Evolutionary conservation across 345 rosid species (phyloP), one percentile per base, ranked within the genome.

Genomic region (Pelargonium nanum): DNA sequence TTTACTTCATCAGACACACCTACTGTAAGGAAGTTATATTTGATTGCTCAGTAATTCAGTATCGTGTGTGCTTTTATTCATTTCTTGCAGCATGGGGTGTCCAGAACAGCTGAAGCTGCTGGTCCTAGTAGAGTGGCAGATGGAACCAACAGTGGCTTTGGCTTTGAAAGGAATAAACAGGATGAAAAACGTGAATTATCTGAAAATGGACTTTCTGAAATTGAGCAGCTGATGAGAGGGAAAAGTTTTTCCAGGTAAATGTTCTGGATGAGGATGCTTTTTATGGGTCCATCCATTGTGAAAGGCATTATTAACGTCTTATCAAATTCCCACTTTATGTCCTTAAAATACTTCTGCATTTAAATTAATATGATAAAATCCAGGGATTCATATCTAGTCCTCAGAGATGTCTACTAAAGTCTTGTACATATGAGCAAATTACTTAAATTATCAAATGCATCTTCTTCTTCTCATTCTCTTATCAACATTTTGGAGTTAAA

Each of bases 181-280:
- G 73, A 65, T 55, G 53, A 66, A 54, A 63, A 51, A 58, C 72
- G 54, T 59, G 59, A 53, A 13, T 26, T 51, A 19, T 59, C 65
- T 60, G 75, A 53, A 24, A 59, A 59, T 58, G 74, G 65, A 45
- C 58, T 88, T 69, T 75, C 81, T 65, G 89, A 84, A 68, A 85
- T 91, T 69, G 96, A 86, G 77, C 85, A 72, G 75, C 75, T 88
- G 65, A 58, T 91, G 70, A 76, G 72, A 69, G 83, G 81, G 25
- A 81, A 77, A 74, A 71, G 59, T 19, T 79, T 83, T 72, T 86
- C 97, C 48, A 79, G 79, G 96, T 86, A 77, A 62, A 57, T 28
- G 12, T 10, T n/a, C n/a, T n/a, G n/a, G n/a, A n/a, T n/a, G n/a
- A n/a, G n/a, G n/a, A n/a, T n/a, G n/a, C n/a, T n/a, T n/a, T n/a